A percentile compares a stretch with the other conserved stretches of the same genome.
Conservation (phyloP, 2,329 filamentous ascomycete species). For the Penicillium sp. region DNA sequence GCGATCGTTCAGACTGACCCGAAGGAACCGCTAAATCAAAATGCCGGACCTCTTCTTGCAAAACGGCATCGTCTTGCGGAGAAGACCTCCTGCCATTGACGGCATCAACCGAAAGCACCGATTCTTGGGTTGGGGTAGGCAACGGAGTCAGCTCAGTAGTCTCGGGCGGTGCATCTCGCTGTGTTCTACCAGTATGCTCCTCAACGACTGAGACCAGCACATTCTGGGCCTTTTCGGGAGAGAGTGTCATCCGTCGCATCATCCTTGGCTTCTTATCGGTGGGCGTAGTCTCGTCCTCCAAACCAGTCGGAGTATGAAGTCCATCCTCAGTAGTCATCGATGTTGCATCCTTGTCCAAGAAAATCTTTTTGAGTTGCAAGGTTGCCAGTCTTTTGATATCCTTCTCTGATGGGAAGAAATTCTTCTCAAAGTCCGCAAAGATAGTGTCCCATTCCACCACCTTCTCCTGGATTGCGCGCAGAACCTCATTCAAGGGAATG, state of each 20-base stretch:
- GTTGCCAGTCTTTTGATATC: slow-evolving; percentile 92
- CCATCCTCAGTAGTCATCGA: slow-evolving; percentile 74
- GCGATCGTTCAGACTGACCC: slow-evolving; percentile 33
- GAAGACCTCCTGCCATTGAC: slow-evolving; percentile 26
- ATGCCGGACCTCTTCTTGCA: slow-evolving; percentile 64
- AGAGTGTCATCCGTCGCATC: slow-evolving; percentile 55
- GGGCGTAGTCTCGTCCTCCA: slow-evolving; percentile 37
- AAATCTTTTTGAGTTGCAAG: slow-evolving; percentile 91
- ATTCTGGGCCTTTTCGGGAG: slow-evolving; percentile 67
- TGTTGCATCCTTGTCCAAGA: slow-evolving; percentile 82
- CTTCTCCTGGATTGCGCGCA: slow-evolving; percentile 89
- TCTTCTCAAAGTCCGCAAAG: slow-evolving; percentile 88
- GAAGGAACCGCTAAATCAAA: slow-evolving; percentile 63
- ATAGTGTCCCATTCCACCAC: slow-evolving; percentile 91
- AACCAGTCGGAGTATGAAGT: slow-evolving; percentile 51
- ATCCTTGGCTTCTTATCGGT: slow-evolving; percentile 40
- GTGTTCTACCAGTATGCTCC: slow-evolving; percentile 59
- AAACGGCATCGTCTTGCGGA: slow-evolving; percentile 33
- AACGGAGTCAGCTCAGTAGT: slow-evolving; percentile 22
- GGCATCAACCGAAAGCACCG: slow-evolving; percentile 27
- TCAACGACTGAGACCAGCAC: slow-evolving; percentile 70
- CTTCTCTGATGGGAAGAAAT: slow-evolving; percentile 93
- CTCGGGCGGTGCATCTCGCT: slow-evolving; percentile 30
- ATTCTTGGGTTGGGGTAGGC: slow-evolving; percentile 32
- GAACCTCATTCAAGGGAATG: slow-evolving; percentile 86